Evolutionary conservation across 495 filamentous ascomycete genomes (phyloP).

Genomic region (Trichoderma erinaceum): DNA sequence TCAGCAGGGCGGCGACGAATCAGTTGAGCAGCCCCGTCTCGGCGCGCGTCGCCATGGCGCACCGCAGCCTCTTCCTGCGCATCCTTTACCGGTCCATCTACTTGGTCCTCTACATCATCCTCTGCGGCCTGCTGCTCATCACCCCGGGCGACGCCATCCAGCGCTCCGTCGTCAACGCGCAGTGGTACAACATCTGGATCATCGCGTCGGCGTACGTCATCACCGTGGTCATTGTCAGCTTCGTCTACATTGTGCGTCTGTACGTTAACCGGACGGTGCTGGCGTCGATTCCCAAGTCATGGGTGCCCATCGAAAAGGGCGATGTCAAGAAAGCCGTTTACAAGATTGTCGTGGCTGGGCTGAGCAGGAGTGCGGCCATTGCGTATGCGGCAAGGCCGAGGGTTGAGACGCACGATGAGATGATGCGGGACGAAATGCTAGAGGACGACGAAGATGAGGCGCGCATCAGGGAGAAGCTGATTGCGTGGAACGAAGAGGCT

Average conservation of each 20-base stretch:
- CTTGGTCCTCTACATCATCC: conserved; percentile 66
- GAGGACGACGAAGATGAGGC: conserved; percentile 13
- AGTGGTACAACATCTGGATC: conserved; percentile 77
- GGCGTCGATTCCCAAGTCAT: conserved; percentile 73
- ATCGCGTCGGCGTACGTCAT: conserved; percentile 72
- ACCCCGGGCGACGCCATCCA: conserved; percentile 79
- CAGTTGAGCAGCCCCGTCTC: conserved; percentile 2
- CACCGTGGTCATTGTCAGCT: conserved; percentile 60
- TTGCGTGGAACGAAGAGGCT: neutral
- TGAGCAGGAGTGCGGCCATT: conserved; percentile 72
- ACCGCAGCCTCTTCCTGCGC: conserved; percentile 49
- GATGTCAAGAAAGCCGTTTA: conserved; percentile 66
- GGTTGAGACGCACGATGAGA: conserved; percentile 23
- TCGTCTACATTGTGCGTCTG: conserved; percentile 83
- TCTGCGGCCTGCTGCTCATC: conserved; percentile 66
- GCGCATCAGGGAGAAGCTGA: conserved; percentile 13
- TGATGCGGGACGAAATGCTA: neutral
- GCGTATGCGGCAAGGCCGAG: conserved; percentile 73
- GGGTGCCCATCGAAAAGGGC: conserved; percentile 75
- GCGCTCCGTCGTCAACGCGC: conserved; percentile 58
- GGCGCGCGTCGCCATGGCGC: conserved; percentile 26
- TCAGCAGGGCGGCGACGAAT: conserved; percentile 13
- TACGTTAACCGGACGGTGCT: conserved; percentile 78
- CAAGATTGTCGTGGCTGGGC: conserved; percentile 62
- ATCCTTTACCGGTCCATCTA: conserved; percentile 80